phyloP scores from a whole-genome alignment of 2,329 filamentous ascomycete species.

The Cryphonectria naterciae region DNA sequence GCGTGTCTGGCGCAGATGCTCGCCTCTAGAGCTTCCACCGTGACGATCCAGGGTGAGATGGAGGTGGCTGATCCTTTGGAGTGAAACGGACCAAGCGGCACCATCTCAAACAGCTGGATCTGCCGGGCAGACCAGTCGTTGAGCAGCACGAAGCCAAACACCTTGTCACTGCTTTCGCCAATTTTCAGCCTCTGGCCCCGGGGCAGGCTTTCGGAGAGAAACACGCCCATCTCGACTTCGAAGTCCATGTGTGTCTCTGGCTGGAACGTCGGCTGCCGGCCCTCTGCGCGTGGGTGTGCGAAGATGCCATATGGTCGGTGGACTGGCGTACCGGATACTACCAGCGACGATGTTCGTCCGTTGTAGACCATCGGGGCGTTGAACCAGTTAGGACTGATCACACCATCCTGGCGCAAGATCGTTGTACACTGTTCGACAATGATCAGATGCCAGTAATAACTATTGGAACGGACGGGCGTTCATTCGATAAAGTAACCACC shows the following conservation, averaged over 20 bases:
- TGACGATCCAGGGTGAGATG: not conserved
- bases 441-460: not conserved
- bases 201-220: not conserved
- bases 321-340: not conserved
- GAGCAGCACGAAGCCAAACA: conserved; percentile 81
- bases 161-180: conserved; percentile 51
- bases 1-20: too few relatives aligned
- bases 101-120: conserved; percentile 82
- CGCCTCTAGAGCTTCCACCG: not conserved
- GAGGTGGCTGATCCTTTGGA: not conserved
- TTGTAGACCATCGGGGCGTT: not conserved
- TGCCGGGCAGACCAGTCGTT: conserved; percentile 88
- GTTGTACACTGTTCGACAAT: not conserved
- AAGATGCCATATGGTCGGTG: not conserved
- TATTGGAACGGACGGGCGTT: too few relatives aligned
- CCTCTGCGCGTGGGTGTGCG: not conserved
- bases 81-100: conserved; percentile 78
- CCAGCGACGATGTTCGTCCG: not conserved
- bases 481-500: too few relatives aligned
- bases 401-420: too few relatives aligned
- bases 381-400: not conserved
- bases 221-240: not conserved
- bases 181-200: not conserved
- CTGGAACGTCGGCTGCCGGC: not conserved
- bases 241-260: not conserved